These are phyloP conservation scores for Talaromyces amestolkiae DNA, from an alignment of 2,329 filamentous ascomycete genomes.

Conservation along the genomic window DNA sequence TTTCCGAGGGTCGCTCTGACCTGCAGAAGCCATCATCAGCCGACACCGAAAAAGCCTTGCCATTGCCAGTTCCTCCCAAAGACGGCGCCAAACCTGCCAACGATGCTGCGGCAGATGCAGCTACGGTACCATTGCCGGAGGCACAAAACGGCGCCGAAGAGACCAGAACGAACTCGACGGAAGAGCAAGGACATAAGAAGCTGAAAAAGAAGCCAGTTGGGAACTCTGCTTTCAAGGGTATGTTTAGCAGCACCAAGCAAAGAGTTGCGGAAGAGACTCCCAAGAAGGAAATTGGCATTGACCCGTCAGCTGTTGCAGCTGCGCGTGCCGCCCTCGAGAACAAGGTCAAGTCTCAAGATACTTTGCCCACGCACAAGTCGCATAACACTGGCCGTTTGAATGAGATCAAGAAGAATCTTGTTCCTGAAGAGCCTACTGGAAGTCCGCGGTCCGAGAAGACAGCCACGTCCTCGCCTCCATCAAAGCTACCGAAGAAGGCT, in stretches of 20 bases:
- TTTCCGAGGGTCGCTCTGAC: constrained; percentile 17
- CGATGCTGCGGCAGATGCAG: constrained; percentile 21
- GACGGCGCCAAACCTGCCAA: constrained; percentile 21
- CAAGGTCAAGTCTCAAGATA: constrained; percentile 35
- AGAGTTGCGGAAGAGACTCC: constrained; percentile 30
- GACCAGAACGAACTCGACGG: constrained; percentile 29
- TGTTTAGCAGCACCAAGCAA: constrained; percentile 44
- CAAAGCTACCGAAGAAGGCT: constrained; percentile 16
- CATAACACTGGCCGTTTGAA: constrained; percentile 27
- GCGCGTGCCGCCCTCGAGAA: constrained; percentile 44
- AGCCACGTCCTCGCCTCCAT: constrained; percentile 10
- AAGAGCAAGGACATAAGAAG: constrained; percentile 38
- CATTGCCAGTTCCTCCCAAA: constrained; percentile 22
- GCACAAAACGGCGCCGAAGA: constrained; percentile 21
- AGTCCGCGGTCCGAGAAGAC: background rate
- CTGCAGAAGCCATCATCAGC: constrained; percentile 12
- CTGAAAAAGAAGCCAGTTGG: constrained; percentile 42
- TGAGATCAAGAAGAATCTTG: constrained; percentile 33
- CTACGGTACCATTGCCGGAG: constrained; percentile 22
- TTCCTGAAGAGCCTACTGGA: constrained; percentile 18
- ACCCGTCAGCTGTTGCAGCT: constrained; percentile 41
- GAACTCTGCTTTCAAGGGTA: constrained; percentile 43
- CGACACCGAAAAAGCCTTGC: constrained; percentile 24
- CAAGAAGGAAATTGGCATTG: constrained; percentile 34
- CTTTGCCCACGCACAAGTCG: constrained; percentile 18